Percentiles rank a stretch among this genome's conserved stretches.
These are phyloP conservation scores for Chlamydomonas asymmetrica DNA, from an alignment of 139 green algal species.

Conservation along the genomic window DNA sequence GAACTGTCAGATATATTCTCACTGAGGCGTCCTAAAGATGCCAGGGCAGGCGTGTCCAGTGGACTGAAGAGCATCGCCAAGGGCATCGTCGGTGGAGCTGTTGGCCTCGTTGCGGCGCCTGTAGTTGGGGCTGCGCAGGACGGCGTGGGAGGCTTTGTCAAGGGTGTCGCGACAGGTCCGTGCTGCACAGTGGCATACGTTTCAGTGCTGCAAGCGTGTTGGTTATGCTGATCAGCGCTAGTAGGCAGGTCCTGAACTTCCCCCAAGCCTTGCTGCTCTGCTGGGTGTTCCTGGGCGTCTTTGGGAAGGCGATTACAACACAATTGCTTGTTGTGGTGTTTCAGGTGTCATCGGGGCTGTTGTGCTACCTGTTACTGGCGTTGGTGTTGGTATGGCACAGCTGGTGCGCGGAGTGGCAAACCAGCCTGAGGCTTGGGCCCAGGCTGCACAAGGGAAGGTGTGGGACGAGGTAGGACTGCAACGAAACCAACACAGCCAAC, in stretches of 20 bases:
- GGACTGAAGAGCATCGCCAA: conserved; percentile 47
- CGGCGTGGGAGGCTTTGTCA: conserved; percentile 73
- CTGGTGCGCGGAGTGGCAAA: conserved; percentile 72
- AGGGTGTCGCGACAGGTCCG: conserved; percentile 71
- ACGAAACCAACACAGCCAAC: too few relatives aligned
- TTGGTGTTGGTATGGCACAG: conserved; percentile 63
- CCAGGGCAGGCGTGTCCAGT: conserved; percentile 46
- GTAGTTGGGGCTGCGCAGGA: conserved; percentile 67
- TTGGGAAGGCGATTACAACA: not conserved
- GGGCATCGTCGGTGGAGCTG: conserved; percentile 58
- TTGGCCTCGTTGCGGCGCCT: conserved; percentile 74
- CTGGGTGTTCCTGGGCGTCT: too few relatives aligned
- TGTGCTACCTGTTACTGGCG: conserved; percentile 78
- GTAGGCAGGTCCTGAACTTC: not conserved
- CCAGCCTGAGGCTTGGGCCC: conserved; percentile 69
- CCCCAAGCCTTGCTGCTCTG: not conserved
- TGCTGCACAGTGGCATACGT: not conserved
- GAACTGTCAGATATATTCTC: conserved; percentile 74
- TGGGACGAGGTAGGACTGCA: conserved; percentile 73
- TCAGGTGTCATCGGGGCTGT: conserved; percentile 75
- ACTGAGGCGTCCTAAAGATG: conserved; percentile 54
- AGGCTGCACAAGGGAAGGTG: conserved; percentile 45
- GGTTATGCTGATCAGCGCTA: not conserved
- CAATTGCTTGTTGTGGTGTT: not conserved
- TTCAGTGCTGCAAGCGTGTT: not conserved